These are phyloP conservation scores for Bathelium albidoporum DNA, from an alignment of 495 filamentous ascomycete species.

Conservation along the genomic window DNA sequence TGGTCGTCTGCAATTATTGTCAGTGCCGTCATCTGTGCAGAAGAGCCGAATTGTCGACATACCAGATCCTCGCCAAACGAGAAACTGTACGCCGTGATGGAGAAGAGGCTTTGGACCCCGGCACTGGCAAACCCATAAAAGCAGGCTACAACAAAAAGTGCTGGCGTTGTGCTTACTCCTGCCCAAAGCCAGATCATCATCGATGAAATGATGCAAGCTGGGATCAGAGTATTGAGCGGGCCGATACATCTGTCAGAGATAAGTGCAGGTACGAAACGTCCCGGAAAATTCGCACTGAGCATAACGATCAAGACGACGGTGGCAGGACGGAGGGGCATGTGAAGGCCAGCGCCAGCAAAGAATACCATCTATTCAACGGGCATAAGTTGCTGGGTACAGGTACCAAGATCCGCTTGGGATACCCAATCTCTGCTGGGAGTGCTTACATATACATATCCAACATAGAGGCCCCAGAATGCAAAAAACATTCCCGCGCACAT, in stretches of 20 bases:
- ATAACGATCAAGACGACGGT: conserved; percentile 18
- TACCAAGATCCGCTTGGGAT: too few relatives aligned
- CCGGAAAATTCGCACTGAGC: conserved; percentile 15
- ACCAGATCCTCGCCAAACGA: not conserved
- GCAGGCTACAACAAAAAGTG: conserved; percentile 13
- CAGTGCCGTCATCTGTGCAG: not conserved
- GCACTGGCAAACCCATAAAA: conserved; percentile 19
- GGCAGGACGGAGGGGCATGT: conserved; percentile 10
- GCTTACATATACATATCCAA: conserved; percentile 15
- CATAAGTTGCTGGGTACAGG: too few relatives aligned
- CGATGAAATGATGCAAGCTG: conserved; percentile 11
- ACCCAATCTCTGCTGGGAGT: too few relatives aligned
- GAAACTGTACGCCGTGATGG: conserved; percentile 12
- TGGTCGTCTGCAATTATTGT: conserved; percentile 3
- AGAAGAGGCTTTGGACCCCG: conserved; percentile 16
- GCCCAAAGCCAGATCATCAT: conserved; percentile 14
- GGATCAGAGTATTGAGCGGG: conserved; percentile 24
- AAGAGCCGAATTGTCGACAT: not conserved
- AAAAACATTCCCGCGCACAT: conserved; percentile 14
- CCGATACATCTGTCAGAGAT: conserved; percentile 17
- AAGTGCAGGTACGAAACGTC: conserved; percentile 14
- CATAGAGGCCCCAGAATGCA: conserved; percentile 18
- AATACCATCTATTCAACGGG: conserved; percentile 11
- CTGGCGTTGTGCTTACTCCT: conserved; percentile 1
- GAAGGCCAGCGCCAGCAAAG: conserved; percentile 16